Percentiles rank a stretch among this genome's conserved stretches.
phyloP scores from a whole-genome alignment of 176 grass and related monocot genomes.

The Canna indica region DNA sequence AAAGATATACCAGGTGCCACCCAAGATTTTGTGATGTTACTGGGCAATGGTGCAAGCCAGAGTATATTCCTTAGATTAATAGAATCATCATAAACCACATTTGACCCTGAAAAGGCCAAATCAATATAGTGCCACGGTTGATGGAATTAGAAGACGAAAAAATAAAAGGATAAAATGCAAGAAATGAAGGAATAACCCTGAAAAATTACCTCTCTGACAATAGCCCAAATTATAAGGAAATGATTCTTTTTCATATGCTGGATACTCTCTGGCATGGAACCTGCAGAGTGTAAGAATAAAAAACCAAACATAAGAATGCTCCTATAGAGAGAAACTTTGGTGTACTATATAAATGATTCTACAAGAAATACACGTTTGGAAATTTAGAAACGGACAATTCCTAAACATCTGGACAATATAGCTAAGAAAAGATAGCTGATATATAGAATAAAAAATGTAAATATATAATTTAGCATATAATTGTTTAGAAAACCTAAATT shows the following conservation, averaged over 20 bases:
- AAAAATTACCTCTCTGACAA: constrained; percentile 60
- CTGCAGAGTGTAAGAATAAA: constrained; percentile 25
- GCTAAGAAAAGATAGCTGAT: neutral
- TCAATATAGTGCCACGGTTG: neutral
- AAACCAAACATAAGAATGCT: neutral
- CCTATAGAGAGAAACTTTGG: neutral
- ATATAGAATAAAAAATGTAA: neutral
- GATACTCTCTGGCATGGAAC: constrained; percentile 96
- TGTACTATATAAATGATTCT: neutral
- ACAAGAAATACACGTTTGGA: neutral
- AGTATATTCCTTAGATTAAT: constrained; percentile 90
- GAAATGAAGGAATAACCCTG: constrained; percentile 8
- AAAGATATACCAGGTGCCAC: constrained; percentile 46
- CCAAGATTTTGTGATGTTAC: constrained; percentile 54
- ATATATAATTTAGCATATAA: neutral
- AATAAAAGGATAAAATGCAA: neutral
- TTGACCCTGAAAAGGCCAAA: constrained; percentile 37
- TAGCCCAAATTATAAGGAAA: constrained; percentile 82
- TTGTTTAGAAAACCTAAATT: no score
- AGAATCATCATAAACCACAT: constrained; percentile 61
- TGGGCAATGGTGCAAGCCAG: constrained; percentile 77
- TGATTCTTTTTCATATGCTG: constrained; percentile 46
- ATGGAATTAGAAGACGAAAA: constrained; percentile 7
- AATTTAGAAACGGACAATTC: neutral
- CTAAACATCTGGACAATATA: constrained; percentile 3